Evolutionary conservation across 257 asterid species (phyloP), one percentile per base, ranked within the genome.

Genomic region (Lycium barbarum): DNA sequence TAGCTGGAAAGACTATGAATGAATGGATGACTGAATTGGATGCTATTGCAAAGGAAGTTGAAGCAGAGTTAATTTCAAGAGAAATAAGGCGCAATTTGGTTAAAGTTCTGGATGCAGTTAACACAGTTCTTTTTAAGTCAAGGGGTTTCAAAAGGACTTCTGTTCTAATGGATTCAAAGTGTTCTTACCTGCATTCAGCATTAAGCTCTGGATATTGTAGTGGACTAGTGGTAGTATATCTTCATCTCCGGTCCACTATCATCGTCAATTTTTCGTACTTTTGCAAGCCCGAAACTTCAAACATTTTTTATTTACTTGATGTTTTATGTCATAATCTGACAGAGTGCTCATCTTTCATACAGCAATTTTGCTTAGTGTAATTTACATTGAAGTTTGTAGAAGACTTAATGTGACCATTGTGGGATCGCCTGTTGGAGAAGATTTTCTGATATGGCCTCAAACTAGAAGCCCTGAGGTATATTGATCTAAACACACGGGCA

Each of bases 391-490:
- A 92, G 99, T 96, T 86, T 96, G 97, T 82, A 92, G 87, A 88
- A 90, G 98, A 86, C 97, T 94, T 83, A 92, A 94, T 86, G 91
- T 96, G 89, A 91, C 91, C 58, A 91, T 96, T 83, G 94, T 94
- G 83, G 98, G 98, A 86, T 93, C 99, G 86, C 94, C 93, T 83
- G 98, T 96, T 90, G 98, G 98, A 90, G 99, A 96, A 87, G 98
- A 93, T 45, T 96, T 94, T 90, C 88, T 96, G 88, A 93, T 96
- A 85, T 94, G 99, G 98, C 98, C 98, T 84, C 91, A 87, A 80
- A 93, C 97, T 0, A 93, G 93, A 88, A 92, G 93, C 87, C 99
- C 95, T 45, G 98, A 96, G 98, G 99, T 96, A 85, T 61, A 84
- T 53, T 67, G 62, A 38, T 83, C 33, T 9, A 12, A 84, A 40